phyloP scores from a whole-genome alignment of 805 yeast genomes.

The Brettanomyces sp. region DNA sequence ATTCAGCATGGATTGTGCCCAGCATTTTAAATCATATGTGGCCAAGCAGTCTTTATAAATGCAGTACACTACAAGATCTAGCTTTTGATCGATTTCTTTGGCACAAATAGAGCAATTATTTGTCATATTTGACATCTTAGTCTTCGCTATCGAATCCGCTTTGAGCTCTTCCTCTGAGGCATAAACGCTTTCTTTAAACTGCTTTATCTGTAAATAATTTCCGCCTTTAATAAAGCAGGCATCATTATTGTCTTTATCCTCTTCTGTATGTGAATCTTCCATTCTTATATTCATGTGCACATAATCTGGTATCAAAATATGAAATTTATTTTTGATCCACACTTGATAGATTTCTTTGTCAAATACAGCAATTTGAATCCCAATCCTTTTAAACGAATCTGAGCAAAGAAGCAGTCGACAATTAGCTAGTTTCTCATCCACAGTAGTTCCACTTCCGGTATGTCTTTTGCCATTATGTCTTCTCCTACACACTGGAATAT shows the following conservation, averaged over 20 bases:
- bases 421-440: slow-evolving; percentile 41
- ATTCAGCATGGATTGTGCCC: slow-evolving; percentile 14
- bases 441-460: slow-evolving; percentile 26
- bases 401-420: slow-evolving; percentile 34
- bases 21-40: slow-evolving; percentile 28
- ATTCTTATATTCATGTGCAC: slow-evolving; percentile 10
- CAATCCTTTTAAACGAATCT: slow-evolving; percentile 35
- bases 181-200: slow-evolving; percentile 8
- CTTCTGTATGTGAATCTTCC: not conserved
- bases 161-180: slow-evolving; percentile 9
- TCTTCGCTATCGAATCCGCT: slow-evolving; percentile 8
- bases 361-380: slow-evolving; percentile 39
- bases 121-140: slow-evolving; percentile 4
- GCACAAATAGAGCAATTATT: slow-evolving; percentile 10
- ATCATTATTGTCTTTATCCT: slow-evolving; percentile 1
- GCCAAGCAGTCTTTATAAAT: slow-evolving; percentile 17
- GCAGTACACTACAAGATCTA: slow-evolving; percentile 17
- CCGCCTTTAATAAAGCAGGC: slow-evolving; percentile 14
- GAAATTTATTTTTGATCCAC: slow-evolving; percentile 29
- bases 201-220: slow-evolving; percentile 21
- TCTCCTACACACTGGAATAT: slow-evolving; percentile 33
- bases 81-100: slow-evolving; percentile 4
- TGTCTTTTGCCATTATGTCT: slow-evolving; percentile 25
- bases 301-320: slow-evolving; percentile 15
- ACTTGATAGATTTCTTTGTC: slow-evolving; percentile 18